These are phyloP conservation scores for Collybiopsis confluens DNA, from an alignment of 768 basidiomycete genomes.

Conservation along the genomic window DNA sequence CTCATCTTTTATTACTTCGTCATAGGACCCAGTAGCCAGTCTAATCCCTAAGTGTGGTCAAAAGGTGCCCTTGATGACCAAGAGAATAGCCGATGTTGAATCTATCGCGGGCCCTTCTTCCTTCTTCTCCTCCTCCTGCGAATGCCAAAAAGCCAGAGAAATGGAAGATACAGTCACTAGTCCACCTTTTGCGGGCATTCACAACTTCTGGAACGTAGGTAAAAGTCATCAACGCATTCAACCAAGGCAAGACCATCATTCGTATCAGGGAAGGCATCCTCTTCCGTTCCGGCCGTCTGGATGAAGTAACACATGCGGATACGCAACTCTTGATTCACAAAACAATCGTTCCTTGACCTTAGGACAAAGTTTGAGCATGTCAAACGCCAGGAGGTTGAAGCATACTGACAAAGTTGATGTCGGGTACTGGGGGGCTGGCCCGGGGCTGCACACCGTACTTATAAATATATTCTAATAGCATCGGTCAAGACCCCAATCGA, in stretches of 20 bases:
- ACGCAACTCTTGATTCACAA: conserved; percentile 10
- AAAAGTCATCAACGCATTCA: neutral
- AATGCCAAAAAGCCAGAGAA: too few relatives aligned
- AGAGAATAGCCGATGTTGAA: too few relatives aligned
- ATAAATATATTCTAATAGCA: too few relatives aligned
- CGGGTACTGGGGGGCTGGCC: conserved; percentile 10
- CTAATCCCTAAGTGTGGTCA: too few relatives aligned
- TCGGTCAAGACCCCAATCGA: too few relatives aligned
- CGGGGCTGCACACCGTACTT: neutral
- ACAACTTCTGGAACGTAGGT: neutral
- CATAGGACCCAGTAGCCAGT: too few relatives aligned
- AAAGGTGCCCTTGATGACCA: too few relatives aligned
- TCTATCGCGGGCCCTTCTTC: too few relatives aligned
- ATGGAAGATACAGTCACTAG: neutral
- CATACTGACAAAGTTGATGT: neutral
- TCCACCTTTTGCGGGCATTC: neutral
- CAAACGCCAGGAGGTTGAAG: conserved; percentile 7
- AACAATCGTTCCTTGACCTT: conserved; percentile 14
- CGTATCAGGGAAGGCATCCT: conserved; percentile 9
- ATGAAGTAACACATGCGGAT: conserved; percentile 11
- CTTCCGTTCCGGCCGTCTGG: conserved; percentile 16
- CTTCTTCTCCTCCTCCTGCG: too few relatives aligned
- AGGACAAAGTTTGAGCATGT: conserved; percentile 17
- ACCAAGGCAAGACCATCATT: neutral
- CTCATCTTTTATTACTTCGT: too few relatives aligned